phyloP scores from a whole-genome alignment of 805 yeast genomes.

The Wickerhamomyces ciferrii region DNA sequence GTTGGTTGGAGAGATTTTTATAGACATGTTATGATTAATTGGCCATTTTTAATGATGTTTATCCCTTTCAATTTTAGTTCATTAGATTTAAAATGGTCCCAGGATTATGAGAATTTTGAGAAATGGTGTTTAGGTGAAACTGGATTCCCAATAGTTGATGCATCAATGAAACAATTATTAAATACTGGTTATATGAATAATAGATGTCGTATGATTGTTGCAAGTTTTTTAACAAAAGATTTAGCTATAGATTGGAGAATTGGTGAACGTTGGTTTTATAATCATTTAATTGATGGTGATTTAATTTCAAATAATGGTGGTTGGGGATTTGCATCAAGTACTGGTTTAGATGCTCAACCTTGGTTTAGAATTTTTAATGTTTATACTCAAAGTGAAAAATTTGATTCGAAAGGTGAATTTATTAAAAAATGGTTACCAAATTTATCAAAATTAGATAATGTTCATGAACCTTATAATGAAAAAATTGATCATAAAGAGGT shows the following conservation, averaged over 20 bases:
- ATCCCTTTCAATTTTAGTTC: constrained; percentile 41
- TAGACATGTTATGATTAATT: constrained; percentile 38
- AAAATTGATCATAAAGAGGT: not conserved
- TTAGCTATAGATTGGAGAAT: constrained; percentile 48
- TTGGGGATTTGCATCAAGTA: constrained; percentile 50
- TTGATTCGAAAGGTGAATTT: constrained; percentile 41
- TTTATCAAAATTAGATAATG: constrained; percentile 17
- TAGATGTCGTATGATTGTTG: constrained; percentile 48
- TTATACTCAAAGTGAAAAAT: constrained; percentile 41
- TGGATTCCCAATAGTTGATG: constrained; percentile 54
- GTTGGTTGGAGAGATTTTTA: constrained; percentile 58
- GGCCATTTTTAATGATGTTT: constrained; percentile 49
- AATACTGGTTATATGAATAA: constrained; percentile 51
- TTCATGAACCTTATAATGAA: not conserved
- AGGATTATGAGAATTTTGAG: constrained; percentile 33
- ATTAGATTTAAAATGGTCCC: constrained; percentile 37
- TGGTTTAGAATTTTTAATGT: constrained; percentile 53
- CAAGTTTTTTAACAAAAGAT: constrained; percentile 46
- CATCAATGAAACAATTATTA: constrained; percentile 47
- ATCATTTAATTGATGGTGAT: constrained; percentile 45
- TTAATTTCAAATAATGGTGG: constrained; percentile 52
- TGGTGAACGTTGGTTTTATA: constrained; percentile 48
- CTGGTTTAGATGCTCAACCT: constrained; percentile 53
- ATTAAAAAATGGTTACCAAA: constrained; percentile 49
- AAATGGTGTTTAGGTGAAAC: constrained; percentile 51